phyloP scores from a whole-genome alignment of 1,139 yeast species.

The Suhomyces chickasaworum region DNA sequence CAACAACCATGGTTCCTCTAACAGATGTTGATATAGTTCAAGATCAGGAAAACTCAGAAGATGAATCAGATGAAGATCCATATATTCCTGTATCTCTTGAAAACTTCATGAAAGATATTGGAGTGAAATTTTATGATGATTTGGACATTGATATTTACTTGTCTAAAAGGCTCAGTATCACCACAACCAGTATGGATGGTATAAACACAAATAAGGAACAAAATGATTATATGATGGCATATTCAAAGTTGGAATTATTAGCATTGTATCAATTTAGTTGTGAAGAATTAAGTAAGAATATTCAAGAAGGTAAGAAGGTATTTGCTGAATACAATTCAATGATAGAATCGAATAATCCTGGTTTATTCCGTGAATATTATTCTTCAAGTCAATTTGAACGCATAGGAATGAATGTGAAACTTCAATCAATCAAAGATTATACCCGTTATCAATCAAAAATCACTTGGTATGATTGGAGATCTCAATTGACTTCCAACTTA shows the following conservation, averaged over 20 bases:
- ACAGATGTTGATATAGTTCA: conserved; percentile 19
- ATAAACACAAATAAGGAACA: conserved; percentile 10
- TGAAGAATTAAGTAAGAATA: conserved; percentile 52
- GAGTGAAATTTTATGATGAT: conserved; percentile 55
- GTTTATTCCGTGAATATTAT: conserved; percentile 50
- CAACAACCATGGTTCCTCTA: conserved; percentile 14
- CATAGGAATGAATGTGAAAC: conserved; percentile 41
- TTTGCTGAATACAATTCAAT: conserved; percentile 48
- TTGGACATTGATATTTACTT: conserved; percentile 40
- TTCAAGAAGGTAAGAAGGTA: conserved; percentile 48
- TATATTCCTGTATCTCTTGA: conserved; percentile 40
- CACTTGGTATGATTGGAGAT: conserved; percentile 63
- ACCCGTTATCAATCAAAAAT: conserved; percentile 53
- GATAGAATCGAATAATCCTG: conserved; percentile 50
- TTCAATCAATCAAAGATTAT: conserved; percentile 50
- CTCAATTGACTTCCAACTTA: conserved; percentile 43
- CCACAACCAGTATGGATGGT: conserved; percentile 19
- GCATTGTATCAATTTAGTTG: conserved; percentile 51
- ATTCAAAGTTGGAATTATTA: conserved; percentile 42
- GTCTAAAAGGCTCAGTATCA: conserved; percentile 28
- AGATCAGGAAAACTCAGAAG: conserved; percentile 18
- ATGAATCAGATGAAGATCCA: conserved; percentile 19
- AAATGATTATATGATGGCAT: conserved; percentile 36
- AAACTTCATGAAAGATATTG: conserved; percentile 49
- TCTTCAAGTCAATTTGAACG: conserved; percentile 39